phyloP scores from a whole-genome alignment of 306 rosid species.

The Betula pendula region DNA sequence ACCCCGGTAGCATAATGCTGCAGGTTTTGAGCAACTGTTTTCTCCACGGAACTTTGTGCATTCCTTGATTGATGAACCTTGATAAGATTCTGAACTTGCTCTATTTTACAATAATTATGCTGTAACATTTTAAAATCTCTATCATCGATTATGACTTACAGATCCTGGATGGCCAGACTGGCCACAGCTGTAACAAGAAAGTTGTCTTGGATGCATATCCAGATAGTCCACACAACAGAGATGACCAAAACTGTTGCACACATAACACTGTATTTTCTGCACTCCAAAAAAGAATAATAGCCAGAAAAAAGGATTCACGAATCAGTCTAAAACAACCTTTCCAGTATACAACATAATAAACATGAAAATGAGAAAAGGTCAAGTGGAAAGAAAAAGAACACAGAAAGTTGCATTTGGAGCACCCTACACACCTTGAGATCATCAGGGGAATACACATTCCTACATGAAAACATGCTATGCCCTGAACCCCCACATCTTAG shows the following conservation, averaged over 20 bases:
- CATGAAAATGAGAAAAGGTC: background rate
- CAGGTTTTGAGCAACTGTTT: background rate
- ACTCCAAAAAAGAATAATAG: background rate
- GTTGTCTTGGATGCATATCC: background rate
- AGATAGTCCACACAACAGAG: constrained; percentile 8
- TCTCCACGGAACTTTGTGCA: constrained; percentile 5
- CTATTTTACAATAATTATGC: background rate
- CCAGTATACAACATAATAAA: background rate
- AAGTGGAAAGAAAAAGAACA: background rate
- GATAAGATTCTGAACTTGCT: constrained; percentile 11
- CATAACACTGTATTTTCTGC: constrained; percentile 26
- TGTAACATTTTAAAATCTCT: background rate
- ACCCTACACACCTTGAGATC: constrained; percentile 17
- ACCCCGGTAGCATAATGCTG: background rate
- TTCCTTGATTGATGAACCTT: background rate
- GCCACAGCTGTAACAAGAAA: constrained; percentile 24
- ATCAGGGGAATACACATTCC: constrained; percentile 3
- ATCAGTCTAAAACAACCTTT: background rate
- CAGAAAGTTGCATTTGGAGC: background rate
- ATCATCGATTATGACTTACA: background rate
- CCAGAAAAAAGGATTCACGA: background rate
- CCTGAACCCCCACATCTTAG: constrained; percentile 24
- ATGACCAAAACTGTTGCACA: constrained; percentile 25
- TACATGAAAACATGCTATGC: constrained; percentile 25
- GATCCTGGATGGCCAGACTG: constrained; percentile 20